phyloP scores from a whole-genome alignment of 2,329 filamentous ascomycete genomes.

The Colletotrichum sp. region DNA sequence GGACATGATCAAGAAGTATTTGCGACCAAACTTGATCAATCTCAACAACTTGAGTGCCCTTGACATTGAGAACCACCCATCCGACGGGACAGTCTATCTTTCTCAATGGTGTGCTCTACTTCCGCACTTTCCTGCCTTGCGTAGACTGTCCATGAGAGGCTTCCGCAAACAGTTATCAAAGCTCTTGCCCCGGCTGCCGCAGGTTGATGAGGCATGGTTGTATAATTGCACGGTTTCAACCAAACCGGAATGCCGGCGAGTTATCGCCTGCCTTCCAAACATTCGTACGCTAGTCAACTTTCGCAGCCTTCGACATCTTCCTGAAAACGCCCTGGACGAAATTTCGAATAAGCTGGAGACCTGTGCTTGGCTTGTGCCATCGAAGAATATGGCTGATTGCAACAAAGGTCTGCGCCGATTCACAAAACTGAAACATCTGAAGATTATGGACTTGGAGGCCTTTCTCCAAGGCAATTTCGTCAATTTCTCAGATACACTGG shows the following conservation, averaged over 20 bases:
- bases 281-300: not conserved
- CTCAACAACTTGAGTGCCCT: not conserved
- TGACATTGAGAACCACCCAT: not conserved
- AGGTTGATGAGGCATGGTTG: not conserved
- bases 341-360: not conserved
- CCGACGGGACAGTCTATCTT: not conserved
- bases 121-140: not conserved
- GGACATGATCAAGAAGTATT: not conserved
- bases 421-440: not conserved
- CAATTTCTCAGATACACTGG: not conserved
- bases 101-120: not conserved
- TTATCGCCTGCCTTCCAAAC: not conserved
- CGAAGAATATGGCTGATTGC: not conserved
- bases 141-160: not conserved
- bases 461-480: not conserved
- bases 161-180: not conserved
- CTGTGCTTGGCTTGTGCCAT: not conserved
- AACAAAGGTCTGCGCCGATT: not conserved
- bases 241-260: not conserved
- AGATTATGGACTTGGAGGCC: not conserved
- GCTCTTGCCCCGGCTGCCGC: not conserved
- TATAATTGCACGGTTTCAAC: not conserved
- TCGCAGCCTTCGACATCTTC: not conserved
- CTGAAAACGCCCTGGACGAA: not conserved
- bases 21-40: not conserved